Percentiles rank a stretch among this genome's conserved stretches.
Conservation (phyloP, 805 yeast genomes). For the Grigorovia yakushimaensis region DNA sequence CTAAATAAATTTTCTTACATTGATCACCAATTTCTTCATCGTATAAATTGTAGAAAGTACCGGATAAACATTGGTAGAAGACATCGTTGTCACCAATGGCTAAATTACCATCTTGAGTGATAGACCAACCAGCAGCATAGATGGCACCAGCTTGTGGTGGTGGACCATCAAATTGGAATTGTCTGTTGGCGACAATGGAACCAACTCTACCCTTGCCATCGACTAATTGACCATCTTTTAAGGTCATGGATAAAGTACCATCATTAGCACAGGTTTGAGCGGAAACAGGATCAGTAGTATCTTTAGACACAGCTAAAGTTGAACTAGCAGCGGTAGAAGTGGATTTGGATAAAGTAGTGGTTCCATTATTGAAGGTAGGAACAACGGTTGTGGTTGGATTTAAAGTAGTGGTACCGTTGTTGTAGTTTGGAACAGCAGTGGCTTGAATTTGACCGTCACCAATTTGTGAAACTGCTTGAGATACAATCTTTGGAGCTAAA, state of each 20-base stretch:
- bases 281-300: conserved; percentile 25
- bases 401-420: conserved; percentile 27
- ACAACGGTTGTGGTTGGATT: conserved; percentile 22
- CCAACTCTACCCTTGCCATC: conserved; percentile 54
- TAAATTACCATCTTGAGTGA: conserved; percentile 40
- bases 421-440: too few relatives aligned
- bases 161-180: conserved; percentile 63
- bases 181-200: conserved; percentile 56
- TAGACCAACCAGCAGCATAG: conserved; percentile 49
- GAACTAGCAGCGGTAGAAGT: too few relatives aligned
- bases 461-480: too few relatives aligned
- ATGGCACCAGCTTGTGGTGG: conserved; percentile 59
- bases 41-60: conserved; percentile 67
- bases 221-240: conserved; percentile 37
- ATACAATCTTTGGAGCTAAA: conserved; percentile 17
- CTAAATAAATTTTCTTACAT: conserved; percentile 53
- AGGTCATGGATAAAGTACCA: conserved; percentile 40
- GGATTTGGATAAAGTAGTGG: neutral
- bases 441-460: too few relatives aligned
- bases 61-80: conserved; percentile 65
- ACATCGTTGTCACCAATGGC: conserved; percentile 47
- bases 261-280: conserved; percentile 31
- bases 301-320: conserved; percentile 19
- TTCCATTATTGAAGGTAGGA: conserved; percentile 31
- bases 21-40: conserved; percentile 52